Evolutionary conservation across 164 flowering plant genomes (phyloP), one percentile per base, ranked within the genome.

Genomic region (Liriodendron chinense): DNA sequence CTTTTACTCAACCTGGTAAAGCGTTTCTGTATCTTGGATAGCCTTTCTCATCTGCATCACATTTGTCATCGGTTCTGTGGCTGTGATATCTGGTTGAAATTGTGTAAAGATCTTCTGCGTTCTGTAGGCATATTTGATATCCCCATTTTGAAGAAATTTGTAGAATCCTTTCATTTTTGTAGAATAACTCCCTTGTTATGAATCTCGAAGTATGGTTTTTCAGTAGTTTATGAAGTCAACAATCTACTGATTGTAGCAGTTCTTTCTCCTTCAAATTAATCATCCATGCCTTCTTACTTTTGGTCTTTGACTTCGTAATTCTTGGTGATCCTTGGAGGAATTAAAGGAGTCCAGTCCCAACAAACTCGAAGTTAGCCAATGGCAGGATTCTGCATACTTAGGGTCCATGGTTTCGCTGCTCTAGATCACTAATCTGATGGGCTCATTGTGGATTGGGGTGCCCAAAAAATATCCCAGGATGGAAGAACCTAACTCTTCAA

Each of bases 1-100:
- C 83, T 96, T 57, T 81, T 96, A 68, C 67, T 80, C 74, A 81
- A 89, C 83, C 79, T 96, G 97, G 99, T 96, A 86, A 56, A 34
- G 49, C 23, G 7, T 7, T 74, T 64, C n/a, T 34, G 7, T 47
- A 20, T 28, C 67, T 48, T 48, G 23, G 34, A 25, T 61, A 2
- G 28, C 56, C 24, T 47, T 20, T 69, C 43, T 34, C 56, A 47
- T 69, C 22, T 53, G 18, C 16, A 53, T 53, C 16, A 12, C 59
- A 53, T 53, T 16, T 16, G 18, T 53, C 59, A 13, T 16, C 9
- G 5, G 59, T 53, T 53, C 12, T 53, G 18, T 34, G 43, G 43
- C 59, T 53, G 59, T 53, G 18, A 3, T 53, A 53, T 53, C 59
- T 53, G 59, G 18, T 53, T 53, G 59, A 16, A 53, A 12, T 53